phyloP scores from a whole-genome alignment of 2,329 filamentous ascomycete species.

The Paracamarosporium sp. region DNA sequence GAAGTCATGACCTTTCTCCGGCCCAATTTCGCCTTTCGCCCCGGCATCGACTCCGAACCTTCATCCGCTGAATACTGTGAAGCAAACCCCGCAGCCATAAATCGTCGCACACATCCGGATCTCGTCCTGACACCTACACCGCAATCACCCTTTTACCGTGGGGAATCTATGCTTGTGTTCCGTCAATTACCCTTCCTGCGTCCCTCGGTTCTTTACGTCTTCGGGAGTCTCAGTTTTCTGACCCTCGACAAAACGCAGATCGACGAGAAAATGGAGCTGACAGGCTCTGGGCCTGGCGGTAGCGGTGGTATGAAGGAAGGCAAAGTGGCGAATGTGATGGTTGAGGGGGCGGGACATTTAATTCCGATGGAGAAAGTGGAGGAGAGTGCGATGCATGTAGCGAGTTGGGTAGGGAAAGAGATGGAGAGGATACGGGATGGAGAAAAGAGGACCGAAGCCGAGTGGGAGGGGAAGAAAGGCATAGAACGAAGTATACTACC shows the following conservation, averaged over 20 bases:
- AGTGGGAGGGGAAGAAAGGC: constrained; percentile 39
- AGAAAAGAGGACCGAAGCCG: constrained; percentile 37
- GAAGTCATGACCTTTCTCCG: constrained; percentile 82
- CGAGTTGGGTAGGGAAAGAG: constrained; percentile 48
- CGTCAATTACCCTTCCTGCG: constrained; percentile 65
- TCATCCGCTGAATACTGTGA: constrained; percentile 34
- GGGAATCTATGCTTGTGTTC: constrained; percentile 67
- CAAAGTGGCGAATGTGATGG: constrained; percentile 68
- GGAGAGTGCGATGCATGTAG: constrained; percentile 65
- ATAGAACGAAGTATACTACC: constrained; percentile 36
- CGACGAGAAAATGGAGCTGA: constrained; percentile 67
- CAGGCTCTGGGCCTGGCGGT: constrained; percentile 71
- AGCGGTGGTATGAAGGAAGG: constrained; percentile 70
- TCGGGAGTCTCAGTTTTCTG: constrained; percentile 67
- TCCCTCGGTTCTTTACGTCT: constrained; percentile 73
- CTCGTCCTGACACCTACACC: constrained; percentile 40
- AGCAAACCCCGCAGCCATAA: constrained; percentile 36
- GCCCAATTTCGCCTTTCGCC: constrained; percentile 59
- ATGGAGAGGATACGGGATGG: constrained; percentile 45
- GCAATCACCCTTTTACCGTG: constrained; percentile 68
- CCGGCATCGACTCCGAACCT: constrained; percentile 53
- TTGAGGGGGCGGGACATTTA: constrained; percentile 76
- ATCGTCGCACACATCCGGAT: constrained; percentile 53
- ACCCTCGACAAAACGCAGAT: constrained; percentile 57
- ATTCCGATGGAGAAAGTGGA: constrained; percentile 81